Evolutionary conservation across 371 early-diverging fungal genomes (phyloP).

Genomic region (Actinomortierella ambigua): DNA sequence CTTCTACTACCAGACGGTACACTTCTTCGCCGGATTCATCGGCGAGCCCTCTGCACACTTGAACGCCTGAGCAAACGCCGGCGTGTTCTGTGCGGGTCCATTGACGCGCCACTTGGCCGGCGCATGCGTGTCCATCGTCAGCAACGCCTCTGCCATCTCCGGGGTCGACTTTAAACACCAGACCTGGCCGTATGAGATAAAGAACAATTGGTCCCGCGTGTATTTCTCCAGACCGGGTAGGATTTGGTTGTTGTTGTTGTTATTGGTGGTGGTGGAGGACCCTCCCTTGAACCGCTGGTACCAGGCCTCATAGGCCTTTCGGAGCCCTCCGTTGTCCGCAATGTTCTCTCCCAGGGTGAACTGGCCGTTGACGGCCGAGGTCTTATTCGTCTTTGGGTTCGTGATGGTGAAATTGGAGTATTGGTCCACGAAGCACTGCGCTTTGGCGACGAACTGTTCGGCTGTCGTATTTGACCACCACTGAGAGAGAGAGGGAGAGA

Average conservation of each 20-base stretch:
- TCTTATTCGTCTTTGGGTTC: constrained; percentile 28
- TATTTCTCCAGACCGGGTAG: constrained; percentile 52
- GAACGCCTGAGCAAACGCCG: constrained; percentile 67
- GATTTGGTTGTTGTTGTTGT: constrained; percentile 43
- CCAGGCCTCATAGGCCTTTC: constrained; percentile 51
- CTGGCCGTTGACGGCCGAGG: constrained; percentile 57
- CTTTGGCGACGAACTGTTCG: constrained; percentile 52
- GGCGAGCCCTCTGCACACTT: constrained; percentile 56
- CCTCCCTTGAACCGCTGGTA: constrained; percentile 47
- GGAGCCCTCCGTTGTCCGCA: constrained; percentile 71
- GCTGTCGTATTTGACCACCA: constrained; percentile 73
- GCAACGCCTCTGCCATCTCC: constrained; percentile 41
- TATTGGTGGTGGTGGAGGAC: constrained; percentile 35
- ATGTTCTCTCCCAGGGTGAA: constrained; percentile 73
- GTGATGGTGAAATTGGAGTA: constrained; percentile 62
- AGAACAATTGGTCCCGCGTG: constrained; percentile 58
- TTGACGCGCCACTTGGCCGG: constrained; percentile 63
- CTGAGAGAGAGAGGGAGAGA: constrained; percentile 11
- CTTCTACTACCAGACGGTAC: constrained; percentile 52
- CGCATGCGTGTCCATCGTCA: constrained; percentile 59
- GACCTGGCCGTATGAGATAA: constrained; percentile 55
- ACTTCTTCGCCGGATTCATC: constrained; percentile 59
- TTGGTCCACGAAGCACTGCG: constrained; percentile 69
- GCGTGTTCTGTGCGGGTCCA: constrained; percentile 64
- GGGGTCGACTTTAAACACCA: constrained; percentile 57